Base-by-base conservation (phyloP, 2,329 filamentous ascomycete genomes). In the Diaporthe ampelina region DNA sequence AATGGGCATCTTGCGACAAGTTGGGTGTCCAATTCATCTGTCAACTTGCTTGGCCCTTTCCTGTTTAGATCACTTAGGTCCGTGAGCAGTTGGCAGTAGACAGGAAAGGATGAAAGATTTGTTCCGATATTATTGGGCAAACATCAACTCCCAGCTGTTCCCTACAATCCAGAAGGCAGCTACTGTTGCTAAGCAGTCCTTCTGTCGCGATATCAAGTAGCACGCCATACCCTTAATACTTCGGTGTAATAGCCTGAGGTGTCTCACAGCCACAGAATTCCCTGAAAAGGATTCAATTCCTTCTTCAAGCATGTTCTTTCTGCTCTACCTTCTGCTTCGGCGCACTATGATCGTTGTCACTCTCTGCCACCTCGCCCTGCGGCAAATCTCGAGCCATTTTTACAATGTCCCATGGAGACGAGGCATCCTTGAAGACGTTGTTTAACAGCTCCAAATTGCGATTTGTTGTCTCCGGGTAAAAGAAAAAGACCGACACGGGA, bases 401-500 rank as follows among this genome's bases (percentile, higher is more conserved):
- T 45, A 85, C 83, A 1, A 82, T 83, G 0, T 75, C 76, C 78
- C 80, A 82, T 19, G 80, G 78, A 0, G 81, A 83, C 6, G 81
- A 81, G 40, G 82, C 82, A 43, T 84, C 80, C 74, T 80, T 81
- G 81, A 86, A 86, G 74, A 85, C 80, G 70, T 84, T 77, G 67
- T 85, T 84, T 37, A 85, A 84, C 77, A 85, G 82, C 77, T 88
- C 86, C 21, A 88, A 78, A 78, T 82, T 86, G 75, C 84, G 84
- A 8, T 86, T 85, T 84, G 85, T 87, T n/a, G 86, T 88, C 80
- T 86, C 84, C 2, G 87, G 85, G 81, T 83, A 87, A 63, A 84
- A 78, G 79, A 87, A 82, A 79, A 80, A 86, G 29, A 87, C 85
- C 2, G 82, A 79, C 21, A 86, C 76, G 6, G 86, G 83, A 35